Percentiles rank a stretch among this genome's conserved stretches.
Conservation (phyloP, 2,329 filamentous ascomycete species). For the Talaromyces pinophilus region DNA sequence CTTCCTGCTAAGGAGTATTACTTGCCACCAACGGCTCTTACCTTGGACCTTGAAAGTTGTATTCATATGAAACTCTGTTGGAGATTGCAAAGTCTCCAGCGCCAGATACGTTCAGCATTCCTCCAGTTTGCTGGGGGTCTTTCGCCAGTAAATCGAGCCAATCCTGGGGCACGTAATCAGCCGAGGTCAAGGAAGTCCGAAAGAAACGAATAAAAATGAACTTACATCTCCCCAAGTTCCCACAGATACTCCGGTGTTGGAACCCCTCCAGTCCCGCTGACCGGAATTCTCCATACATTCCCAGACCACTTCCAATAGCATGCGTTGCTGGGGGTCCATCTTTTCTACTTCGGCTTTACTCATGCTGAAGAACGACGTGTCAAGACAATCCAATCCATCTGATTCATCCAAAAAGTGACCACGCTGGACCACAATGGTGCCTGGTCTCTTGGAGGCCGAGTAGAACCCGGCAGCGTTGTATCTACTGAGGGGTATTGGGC, state of each 20-base stretch:
- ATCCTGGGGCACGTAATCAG: not conserved
- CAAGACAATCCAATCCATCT: not conserved
- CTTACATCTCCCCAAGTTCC: not conserved
- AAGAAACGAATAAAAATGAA: not conserved
- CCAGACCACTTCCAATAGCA: conserved; percentile 31
- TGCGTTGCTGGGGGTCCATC: conserved; percentile 27
- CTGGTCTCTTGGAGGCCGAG: not conserved
- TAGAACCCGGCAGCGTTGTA: not conserved
- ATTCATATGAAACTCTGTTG: conserved; percentile 29
- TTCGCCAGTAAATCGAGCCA: not conserved
- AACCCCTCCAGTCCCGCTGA: conserved; percentile 20
- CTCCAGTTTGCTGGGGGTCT: not conserved
- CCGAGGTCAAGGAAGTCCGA: not conserved
- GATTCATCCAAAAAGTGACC: not conserved
- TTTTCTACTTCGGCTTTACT: conserved; percentile 9
- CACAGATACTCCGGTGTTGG: conserved; percentile 22
- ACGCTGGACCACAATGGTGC: not conserved
- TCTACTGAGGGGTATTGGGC: not conserved
- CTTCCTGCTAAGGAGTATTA: conserved; percentile 41
- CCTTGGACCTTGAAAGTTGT: conserved; percentile 32
- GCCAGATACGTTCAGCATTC: not conserved
- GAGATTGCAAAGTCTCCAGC: not conserved
- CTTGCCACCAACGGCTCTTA: conserved; percentile 43
- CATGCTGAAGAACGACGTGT: not conserved
- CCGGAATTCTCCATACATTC: conserved; percentile 28